Evolutionary conservation across 805 yeast genomes (phyloP).

Genomic region (Metschnikowia koreensis): DNA sequence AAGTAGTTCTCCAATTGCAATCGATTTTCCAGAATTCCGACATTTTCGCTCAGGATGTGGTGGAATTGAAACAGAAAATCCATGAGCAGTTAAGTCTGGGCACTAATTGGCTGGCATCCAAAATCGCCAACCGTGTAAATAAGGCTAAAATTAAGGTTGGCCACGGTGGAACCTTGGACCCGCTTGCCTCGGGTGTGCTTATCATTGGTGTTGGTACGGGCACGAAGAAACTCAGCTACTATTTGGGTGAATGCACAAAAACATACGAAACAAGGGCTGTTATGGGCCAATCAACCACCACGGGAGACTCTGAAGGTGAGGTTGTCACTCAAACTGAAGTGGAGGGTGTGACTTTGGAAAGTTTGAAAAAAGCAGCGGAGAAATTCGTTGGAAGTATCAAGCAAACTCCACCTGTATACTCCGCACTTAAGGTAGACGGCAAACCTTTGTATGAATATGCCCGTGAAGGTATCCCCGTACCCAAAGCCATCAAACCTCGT

Average conservation of each 20-base stretch:
- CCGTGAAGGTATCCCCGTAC: slow-evolving; percentile 79
- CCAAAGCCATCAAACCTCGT: slow-evolving; percentile 75
- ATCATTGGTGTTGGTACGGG: slow-evolving; percentile 93
- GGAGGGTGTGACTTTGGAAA: slow-evolving; percentile 54
- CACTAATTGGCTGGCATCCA: slow-evolving; percentile 42
- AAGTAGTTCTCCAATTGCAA: slow-evolving; percentile 67
- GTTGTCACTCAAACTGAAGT: slow-evolving; percentile 57
- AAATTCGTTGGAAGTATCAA: slow-evolving; percentile 77
- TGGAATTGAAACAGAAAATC: slow-evolving; percentile 48
- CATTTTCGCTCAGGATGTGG: slow-evolving; percentile 54
- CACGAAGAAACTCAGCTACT: slow-evolving; percentile 74
- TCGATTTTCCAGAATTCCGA: slow-evolving; percentile 56
- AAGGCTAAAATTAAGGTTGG: slow-evolving; percentile 81
- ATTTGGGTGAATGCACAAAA: slow-evolving; percentile 72
- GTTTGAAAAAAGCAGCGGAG: slow-evolving; percentile 47
- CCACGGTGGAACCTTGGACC: slow-evolving; percentile 97
- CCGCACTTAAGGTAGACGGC: slow-evolving; percentile 93
- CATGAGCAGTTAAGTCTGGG: slow-evolving; percentile 38
- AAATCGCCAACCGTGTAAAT: slow-evolving; percentile 51
- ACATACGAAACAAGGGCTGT: slow-evolving; percentile 81
- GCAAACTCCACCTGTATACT: slow-evolving; percentile 94
- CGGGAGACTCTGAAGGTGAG: slow-evolving; percentile 92
- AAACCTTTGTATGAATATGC: slow-evolving; percentile 94
- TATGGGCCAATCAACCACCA: slow-evolving; percentile 86
- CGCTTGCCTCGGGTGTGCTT: slow-evolving; percentile 90